Percentiles rank a stretch among this genome's conserved stretches.
phyloP scores from a whole-genome alignment of 2,329 filamentous ascomycete species.

The Triangularia verruculosa region DNA sequence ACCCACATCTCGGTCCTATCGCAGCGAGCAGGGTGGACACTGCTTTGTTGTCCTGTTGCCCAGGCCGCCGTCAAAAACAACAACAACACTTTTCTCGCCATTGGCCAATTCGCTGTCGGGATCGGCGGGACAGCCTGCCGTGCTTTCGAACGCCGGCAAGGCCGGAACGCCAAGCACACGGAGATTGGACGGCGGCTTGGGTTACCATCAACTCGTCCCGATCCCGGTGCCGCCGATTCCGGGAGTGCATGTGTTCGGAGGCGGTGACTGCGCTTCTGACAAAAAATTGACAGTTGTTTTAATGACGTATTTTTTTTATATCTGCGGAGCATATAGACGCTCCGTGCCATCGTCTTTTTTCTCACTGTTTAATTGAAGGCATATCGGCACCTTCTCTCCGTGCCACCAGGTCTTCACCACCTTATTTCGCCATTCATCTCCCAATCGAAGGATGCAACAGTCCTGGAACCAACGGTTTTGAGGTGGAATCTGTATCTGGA shows the following conservation, averaged over 20 bases:
- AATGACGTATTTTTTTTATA: background rate
- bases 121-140: background rate
- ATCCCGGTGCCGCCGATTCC: background rate
- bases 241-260: background rate
- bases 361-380: too few species aligned
- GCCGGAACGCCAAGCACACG: background rate
- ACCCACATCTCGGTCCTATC: constrained; percentile 11
- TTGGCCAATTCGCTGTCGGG: constrained; percentile 1
- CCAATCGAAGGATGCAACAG: background rate
- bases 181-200: background rate
- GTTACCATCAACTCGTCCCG: background rate
- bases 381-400: too few species aligned
- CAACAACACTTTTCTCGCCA: background rate
- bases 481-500: too few species aligned
- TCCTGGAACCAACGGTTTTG: background rate
- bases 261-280: background rate
- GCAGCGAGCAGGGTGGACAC: background rate
- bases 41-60: background rate
- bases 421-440: too few species aligned
- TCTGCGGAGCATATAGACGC: background rate
- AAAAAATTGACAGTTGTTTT: background rate
- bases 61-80: background rate
- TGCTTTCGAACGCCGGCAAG: background rate
- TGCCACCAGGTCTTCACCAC: too few species aligned
- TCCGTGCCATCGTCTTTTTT: background rate